Evolutionary conservation across 176 grass and related monocot genomes (phyloP), one percentile per base, ranked within the genome.

Genomic region (Zizania latifolia): DNA sequence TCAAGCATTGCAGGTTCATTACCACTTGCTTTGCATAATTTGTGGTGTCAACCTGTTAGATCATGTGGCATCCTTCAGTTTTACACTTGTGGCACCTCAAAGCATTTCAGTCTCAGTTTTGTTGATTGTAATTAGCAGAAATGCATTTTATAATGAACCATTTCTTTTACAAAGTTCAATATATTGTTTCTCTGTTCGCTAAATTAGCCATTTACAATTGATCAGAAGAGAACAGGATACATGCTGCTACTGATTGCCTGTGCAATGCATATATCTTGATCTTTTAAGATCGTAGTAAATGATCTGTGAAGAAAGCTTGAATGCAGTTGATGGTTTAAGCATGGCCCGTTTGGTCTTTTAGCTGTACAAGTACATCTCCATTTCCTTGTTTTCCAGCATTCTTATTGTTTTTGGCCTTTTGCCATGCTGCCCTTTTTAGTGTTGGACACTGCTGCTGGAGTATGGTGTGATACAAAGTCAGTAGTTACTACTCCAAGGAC

Each of bases 401-500:
- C 30, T 81, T 60, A 32, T 80, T 46, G 22, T 23, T 68, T 81
- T 39, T n/a, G n/a, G n/a, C n/a, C n/a, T 46, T 46, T 14, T 51
- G 9, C 76, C n/a, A 32, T 81, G 33, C 38, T 65, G 46, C 71
- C 75, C 81, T 76, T 6, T 89, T 53, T 78, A 99, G 95, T 99
- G 11, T 72, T 99, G 82, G 95, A 99, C 78, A 94, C 95, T 75
- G 91, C 95, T 62, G 91, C 95, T 80, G 95, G 95, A 76, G 95
- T 94, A 66, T 99, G 95, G 95, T 99, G 95, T 3, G 95, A 99
- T 83, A 94, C 91, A 81, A 92, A 92, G 59, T 87, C 89, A 83
- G 91, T 99, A 54, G 95, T 99, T 45, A 94, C 91, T 64, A 91
- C 84, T 82, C 89, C 91, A 72, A 98, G 91, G 81, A 99, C 95